Percentiles rank a stretch among this genome's conserved stretches.
Conservation (phyloP, 169 alveolate genomes). For the Babesia ovis region DNA sequence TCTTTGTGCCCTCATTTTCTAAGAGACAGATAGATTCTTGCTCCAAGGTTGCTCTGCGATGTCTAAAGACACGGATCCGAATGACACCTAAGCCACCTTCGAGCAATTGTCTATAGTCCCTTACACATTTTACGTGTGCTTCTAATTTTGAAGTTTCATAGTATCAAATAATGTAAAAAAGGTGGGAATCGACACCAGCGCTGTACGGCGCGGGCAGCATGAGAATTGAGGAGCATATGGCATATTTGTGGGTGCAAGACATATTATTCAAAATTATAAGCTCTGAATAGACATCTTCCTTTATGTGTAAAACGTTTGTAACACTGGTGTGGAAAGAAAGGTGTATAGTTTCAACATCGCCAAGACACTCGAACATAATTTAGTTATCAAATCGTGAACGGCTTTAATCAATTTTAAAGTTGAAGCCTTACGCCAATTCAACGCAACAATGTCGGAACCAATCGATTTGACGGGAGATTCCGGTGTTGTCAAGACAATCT, state of each 20-base stretch:
- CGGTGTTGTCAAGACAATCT: constrained; percentile 61
- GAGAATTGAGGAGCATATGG: too few species aligned
- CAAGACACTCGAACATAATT: neutral
- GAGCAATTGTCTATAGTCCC: neutral
- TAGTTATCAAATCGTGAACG: too few species aligned
- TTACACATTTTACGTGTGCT: neutral
- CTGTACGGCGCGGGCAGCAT: neutral
- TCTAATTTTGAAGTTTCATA: neutral
- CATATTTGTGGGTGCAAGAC: too few species aligned
- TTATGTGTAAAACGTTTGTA: neutral
- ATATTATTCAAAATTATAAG: neutral
- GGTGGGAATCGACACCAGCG: neutral
- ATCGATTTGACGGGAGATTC: constrained; percentile 63
- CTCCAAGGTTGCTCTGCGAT: neutral
- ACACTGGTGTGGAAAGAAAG: neutral
- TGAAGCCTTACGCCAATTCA: neutral
- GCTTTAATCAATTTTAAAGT: neutral
- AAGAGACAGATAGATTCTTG: too few species aligned
- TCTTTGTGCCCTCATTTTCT: constrained; percentile 43
- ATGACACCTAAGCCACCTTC: neutral
- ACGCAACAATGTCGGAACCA: constrained; percentile 37
- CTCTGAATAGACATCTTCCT: neutral
- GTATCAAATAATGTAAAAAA: neutral
- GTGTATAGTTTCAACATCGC: neutral
- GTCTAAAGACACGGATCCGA: neutral